phyloP scores from a whole-genome alignment of 2,329 filamentous ascomycete species.

The Thermoascus crustaceus region DNA sequence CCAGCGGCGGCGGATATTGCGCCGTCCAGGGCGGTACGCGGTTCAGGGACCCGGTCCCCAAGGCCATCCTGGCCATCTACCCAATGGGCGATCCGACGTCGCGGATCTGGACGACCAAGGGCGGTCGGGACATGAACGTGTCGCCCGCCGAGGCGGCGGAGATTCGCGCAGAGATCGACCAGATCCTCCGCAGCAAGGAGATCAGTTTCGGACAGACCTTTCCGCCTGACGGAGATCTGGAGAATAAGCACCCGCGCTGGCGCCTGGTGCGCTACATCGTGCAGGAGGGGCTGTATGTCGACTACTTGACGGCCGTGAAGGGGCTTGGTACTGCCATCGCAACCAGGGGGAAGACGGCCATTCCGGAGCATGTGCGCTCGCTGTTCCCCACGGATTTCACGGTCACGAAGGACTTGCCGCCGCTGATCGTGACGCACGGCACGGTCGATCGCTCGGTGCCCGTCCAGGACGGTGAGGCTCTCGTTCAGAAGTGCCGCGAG shows the following conservation, averaged over 20 bases:
- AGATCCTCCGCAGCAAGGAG: neutral
- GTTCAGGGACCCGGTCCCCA: conserved; percentile 1
- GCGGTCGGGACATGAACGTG: neutral
- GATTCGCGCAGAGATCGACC: neutral
- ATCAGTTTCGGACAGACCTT: conserved; percentile 4
- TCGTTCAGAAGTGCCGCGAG: conserved; percentile 1
- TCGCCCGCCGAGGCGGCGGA: neutral
- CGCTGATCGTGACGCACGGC: conserved; percentile 3
- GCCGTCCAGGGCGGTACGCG: neutral
- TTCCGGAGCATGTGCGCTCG: neutral
- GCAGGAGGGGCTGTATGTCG: conserved; percentile 1
- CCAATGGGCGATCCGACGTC: conserved; percentile 1
- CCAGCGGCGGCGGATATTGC: conserved; percentile 5
- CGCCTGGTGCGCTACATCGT: neutral
- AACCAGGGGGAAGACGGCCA: neutral
- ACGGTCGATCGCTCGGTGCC: neutral
- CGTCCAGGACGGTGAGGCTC: conserved; percentile 1
- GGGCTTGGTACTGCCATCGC: neutral
- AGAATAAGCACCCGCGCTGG: conserved; percentile 1
- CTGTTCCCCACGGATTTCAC: conserved; percentile 2
- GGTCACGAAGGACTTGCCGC: neutral
- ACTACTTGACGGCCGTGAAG: conserved; percentile 4
- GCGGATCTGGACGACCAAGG: conserved; percentile 2
- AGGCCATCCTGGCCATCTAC: conserved; percentile 3
- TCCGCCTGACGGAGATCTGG: conserved; percentile 1